Conservation (phyloP, 1,284 basidiomycete genomes). For the Tilletia horrida region DNA sequence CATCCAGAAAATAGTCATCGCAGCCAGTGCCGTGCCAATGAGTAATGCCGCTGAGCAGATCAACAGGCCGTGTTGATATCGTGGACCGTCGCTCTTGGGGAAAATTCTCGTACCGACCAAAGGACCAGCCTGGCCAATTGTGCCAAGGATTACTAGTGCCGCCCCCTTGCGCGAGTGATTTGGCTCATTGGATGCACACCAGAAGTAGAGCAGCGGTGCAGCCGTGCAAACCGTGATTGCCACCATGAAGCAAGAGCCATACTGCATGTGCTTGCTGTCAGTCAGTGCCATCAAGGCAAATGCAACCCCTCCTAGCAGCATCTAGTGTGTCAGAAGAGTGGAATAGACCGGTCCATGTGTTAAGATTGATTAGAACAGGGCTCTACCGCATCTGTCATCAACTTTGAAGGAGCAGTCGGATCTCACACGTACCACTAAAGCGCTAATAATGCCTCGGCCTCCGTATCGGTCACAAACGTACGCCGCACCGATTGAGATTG, state of each 20-base stretch:
- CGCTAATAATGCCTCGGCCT: constrained; percentile 38
- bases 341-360: not conserved
- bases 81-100: constrained; percentile 34
- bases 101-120: constrained; percentile 44
- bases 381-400: no score
- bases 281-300: constrained; percentile 45
- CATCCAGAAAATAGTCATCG: not conserved
- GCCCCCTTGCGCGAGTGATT: constrained; percentile 42
- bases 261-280: constrained; percentile 28
- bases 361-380: no score
- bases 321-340: not conserved
- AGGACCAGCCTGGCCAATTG: constrained; percentile 44
- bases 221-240: constrained; percentile 42
- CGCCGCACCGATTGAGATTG: constrained; percentile 36
- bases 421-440: constrained; percentile 12
- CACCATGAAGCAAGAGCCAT: constrained; percentile 38
- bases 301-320: constrained; percentile 35
- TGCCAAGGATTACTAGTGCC: constrained; percentile 42
- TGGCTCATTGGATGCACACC: constrained; percentile 35
- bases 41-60: constrained; percentile 34
- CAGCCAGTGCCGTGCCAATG: constrained; percentile 15
- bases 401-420: not conserved
- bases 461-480: constrained; percentile 28
- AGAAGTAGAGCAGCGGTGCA: constrained; percentile 47
- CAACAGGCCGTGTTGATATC: constrained; percentile 39